These are phyloP conservation scores for Helicocarpus griseus DNA, from an alignment of 2,329 filamentous ascomycete genomes.

Conservation along the genomic window DNA sequence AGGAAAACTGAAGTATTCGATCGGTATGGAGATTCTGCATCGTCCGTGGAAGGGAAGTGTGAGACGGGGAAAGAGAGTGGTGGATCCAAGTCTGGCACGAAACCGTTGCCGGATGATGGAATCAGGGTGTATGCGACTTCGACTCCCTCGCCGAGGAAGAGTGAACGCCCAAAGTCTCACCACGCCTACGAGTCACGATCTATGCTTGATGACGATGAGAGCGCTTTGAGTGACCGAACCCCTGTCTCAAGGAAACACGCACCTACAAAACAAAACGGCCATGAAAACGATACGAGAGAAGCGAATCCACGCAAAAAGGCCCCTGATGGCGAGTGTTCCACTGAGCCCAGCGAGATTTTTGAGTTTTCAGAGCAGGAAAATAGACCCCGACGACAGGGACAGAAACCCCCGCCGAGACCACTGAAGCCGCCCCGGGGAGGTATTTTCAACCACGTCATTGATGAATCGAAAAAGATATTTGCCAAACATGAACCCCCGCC, in stretches of 20 bases:
- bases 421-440: constrained; percentile 30
- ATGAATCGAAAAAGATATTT: constrained; percentile 37
- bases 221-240: not conserved
- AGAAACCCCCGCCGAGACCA: constrained; percentile 12
- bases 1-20: constrained; percentile 35
- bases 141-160: constrained; percentile 13
- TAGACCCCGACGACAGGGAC: constrained; percentile 23
- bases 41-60: constrained; percentile 20
- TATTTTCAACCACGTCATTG: constrained; percentile 35
- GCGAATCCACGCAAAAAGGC: constrained; percentile 18
- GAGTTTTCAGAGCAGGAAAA: constrained; percentile 31
- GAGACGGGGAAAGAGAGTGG: constrained; percentile 19
- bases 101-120: constrained; percentile 15
- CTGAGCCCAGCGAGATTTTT: constrained; percentile 25
- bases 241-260: not conserved
- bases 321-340: constrained; percentile 26
- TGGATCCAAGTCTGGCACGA: not conserved
- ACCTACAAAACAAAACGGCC: not conserved
- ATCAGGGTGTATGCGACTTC: constrained; percentile 20
- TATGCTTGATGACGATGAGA: not conserved
- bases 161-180: not conserved
- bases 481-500: constrained; percentile 28
- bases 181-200: not conserved
- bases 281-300: constrained; percentile 11
- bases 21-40: constrained; percentile 16